Conservation (phyloP, 257 asterid genomes). For the Cinchona pubescens region DNA sequence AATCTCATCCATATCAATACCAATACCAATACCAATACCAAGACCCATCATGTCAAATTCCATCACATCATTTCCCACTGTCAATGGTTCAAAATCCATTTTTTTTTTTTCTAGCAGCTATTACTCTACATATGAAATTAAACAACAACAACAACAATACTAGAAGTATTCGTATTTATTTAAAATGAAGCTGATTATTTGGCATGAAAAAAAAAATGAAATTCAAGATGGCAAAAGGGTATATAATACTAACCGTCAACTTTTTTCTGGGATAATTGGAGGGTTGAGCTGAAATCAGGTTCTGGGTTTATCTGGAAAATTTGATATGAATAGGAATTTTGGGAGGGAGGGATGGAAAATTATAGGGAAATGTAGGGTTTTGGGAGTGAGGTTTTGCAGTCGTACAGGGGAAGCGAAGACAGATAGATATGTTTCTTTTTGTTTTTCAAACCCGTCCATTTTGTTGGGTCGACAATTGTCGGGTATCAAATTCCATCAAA, state of each 20-base stretch:
- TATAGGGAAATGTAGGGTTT: neutral
- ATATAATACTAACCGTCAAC: neutral
- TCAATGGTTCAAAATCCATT: slow-evolving; percentile 24
- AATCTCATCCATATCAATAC: slow-evolving; percentile 10
- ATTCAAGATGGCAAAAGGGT: neutral
- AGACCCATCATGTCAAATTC: slow-evolving; percentile 22
- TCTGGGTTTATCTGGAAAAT: neutral
- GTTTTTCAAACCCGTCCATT: no score
- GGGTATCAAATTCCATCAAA: no score
- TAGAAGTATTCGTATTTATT: neutral
- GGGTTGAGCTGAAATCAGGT: neutral
- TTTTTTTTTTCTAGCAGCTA: neutral
- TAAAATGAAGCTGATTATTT: neutral
- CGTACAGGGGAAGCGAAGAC: neutral
- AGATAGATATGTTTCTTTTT: neutral
- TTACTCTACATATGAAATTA: neutral
- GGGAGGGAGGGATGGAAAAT: slow-evolving; percentile 9
- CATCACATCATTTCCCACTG: slow-evolving; percentile 22
- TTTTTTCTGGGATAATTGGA: neutral
- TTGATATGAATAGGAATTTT: slow-evolving; percentile 8
- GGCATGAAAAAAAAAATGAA: neutral
- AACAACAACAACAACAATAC: no score
- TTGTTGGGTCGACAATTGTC: no score
- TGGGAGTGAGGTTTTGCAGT: neutral
- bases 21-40: slow-evolving; percentile 13